A percentile compares a stretch with the other conserved stretches of the same genome.
These are phyloP conservation scores for Lachnellula willkommii DNA, from an alignment of 2,329 filamentous ascomycete genomes.

Conservation along the genomic window DNA sequence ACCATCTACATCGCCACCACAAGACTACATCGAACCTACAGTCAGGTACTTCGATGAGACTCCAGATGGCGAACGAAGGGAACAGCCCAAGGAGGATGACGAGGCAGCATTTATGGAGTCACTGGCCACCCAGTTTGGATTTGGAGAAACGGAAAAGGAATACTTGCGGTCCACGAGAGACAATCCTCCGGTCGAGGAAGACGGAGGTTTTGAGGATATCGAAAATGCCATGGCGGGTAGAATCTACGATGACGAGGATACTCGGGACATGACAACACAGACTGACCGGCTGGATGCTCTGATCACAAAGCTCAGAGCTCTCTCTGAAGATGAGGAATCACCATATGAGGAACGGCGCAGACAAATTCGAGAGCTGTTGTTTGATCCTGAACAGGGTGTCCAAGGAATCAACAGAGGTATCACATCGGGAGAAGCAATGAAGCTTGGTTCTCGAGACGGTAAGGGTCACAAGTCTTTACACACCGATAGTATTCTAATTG, in stretches of 20 bases:
- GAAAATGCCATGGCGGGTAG: not conserved
- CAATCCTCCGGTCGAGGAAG: not conserved
- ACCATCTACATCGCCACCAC: not conserved
- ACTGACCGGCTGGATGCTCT: constrained; percentile 7
- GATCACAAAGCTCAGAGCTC: not conserved
- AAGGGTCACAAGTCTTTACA: constrained; percentile 10
- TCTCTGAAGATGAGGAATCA: constrained; percentile 1
- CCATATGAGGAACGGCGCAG: constrained; percentile 9
- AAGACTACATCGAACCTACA: constrained; percentile 6
- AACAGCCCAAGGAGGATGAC: constrained; percentile 20
- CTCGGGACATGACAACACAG: not conserved
- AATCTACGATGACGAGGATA: not conserved
- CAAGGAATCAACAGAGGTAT: not conserved
- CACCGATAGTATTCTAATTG: no score
- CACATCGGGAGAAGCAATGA: not conserved
- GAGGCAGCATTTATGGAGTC: constrained; percentile 5
- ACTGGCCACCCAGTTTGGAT: constrained; percentile 5
- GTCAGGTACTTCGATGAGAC: constrained; percentile 27
- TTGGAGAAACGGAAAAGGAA: constrained; percentile 3
- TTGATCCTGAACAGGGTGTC: not conserved
- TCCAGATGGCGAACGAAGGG: constrained; percentile 25
- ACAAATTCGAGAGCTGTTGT: constrained; percentile 5
- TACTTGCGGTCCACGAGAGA: not conserved
- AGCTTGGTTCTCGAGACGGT: constrained; percentile 1
- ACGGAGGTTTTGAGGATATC: not conserved